Evolutionary conservation across 2,329 filamentous ascomycete genomes (phyloP).

Genomic region (Stemphylium beticola): DNA sequence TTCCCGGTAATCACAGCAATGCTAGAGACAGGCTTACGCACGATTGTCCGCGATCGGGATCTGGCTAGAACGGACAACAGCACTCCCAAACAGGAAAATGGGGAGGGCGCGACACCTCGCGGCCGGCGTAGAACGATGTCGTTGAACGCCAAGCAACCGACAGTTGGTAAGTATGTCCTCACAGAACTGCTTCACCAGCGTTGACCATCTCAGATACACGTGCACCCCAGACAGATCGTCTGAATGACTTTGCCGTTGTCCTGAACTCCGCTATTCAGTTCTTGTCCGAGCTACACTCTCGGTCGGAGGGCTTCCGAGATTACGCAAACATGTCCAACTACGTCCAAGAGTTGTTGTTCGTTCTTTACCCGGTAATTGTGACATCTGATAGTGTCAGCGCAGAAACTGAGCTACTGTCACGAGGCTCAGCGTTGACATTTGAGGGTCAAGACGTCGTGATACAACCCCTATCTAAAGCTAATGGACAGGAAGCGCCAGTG

Average conservation of each 20-base stretch:
- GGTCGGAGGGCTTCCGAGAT: conserved; percentile 79
- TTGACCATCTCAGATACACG: conserved; percentile 39
- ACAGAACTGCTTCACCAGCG: not conserved
- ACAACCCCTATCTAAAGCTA: conserved; percentile 70
- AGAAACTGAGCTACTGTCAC: conserved; percentile 84
- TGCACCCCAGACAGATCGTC: conserved; percentile 43
- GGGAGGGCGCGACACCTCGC: conserved; percentile 37
- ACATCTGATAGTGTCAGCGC: conserved; percentile 83
- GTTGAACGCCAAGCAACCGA: conserved; percentile 62
- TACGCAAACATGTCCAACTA: conserved; percentile 83
- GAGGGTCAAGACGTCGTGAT: conserved; percentile 86
- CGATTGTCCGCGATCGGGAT: conserved; percentile 46
- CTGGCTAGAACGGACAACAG: conserved; percentile 25
- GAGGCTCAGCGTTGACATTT: conserved; percentile 80
- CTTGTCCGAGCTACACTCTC: conserved; percentile 76
- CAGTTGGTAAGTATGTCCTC: conserved; percentile 32
- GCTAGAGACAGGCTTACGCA: conserved; percentile 81
- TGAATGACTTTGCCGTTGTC: conserved; percentile 67
- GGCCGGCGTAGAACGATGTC: conserved; percentile 69
- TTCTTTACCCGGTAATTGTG: conserved; percentile 86
- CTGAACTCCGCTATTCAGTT: conserved; percentile 81
- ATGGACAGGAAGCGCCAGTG: conserved; percentile 65
- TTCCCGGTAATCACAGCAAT: conserved; percentile 82
- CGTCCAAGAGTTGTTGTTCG: conserved; percentile 75
- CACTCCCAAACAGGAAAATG: conserved; percentile 22